Evolutionary conservation across 495 filamentous ascomycete species (phyloP), one percentile per base, ranked within the genome.

Genomic region (Penicillium manginii): DNA sequence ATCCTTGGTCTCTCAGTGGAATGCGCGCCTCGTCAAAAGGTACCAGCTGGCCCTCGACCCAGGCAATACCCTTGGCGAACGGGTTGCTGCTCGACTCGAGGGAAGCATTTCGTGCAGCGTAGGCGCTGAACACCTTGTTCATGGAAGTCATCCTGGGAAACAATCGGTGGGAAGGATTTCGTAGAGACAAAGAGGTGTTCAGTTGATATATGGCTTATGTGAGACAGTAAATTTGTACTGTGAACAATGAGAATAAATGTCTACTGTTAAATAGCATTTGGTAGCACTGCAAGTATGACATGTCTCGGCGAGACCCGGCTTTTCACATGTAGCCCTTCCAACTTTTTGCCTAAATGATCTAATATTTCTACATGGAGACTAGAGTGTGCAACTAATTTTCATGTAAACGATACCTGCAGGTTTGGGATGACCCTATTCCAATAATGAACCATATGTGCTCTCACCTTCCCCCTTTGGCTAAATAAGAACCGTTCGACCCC

Each of bases 1-100:
- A 78, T 31, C 75, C 75, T 60, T 78, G 68, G 54, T 78, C 75
- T 1, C 74, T 50, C 3, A 78, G 58, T 0, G 75, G 75, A 29
- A 78, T 76, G 45, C 67, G 73, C 0, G 75, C 75, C 49, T 75
- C 58, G 33, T 50, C 37, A 15, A 78, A 67, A 2, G 70, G 71
- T 1, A 64, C 48, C 17, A 71, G 45, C 37, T 69, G 55, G 0
- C 72, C 73, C 23, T 68, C 70, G 2, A 76, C 56, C 71, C 71
- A 77, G 47, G 71, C 74, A 17, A 77, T 54, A 23, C 74, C 74
- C 12, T 67, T 59, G 3, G 71, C 60, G 43, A 62, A 71, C 5
- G 71, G 70, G 54, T 74, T 70, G 21, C 45, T 70, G 61, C 61
- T 74, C 7, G 53, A 39, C 35, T 62, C 64, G 2, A 75, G 66